Percentiles rank a stretch among this genome's conserved stretches.
Evolutionary conservation across 768 basidiomycete species (phyloP).

Genomic region (Neoboletus magnificus): DNA sequence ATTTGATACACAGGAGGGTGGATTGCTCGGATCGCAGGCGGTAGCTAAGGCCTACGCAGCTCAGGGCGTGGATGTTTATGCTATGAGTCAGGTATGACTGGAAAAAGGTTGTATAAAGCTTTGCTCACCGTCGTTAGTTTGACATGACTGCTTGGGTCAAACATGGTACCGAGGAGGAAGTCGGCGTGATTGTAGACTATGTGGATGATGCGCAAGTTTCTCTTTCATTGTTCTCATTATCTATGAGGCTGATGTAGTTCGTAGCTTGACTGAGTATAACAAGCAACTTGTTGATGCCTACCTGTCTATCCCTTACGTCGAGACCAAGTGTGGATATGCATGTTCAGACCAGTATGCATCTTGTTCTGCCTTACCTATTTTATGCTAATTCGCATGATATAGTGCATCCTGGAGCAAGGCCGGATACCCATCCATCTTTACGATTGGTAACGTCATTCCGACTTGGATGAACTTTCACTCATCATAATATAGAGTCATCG

Average conservation of each 20-base stretch:
- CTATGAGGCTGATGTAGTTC: conserved; percentile 5
- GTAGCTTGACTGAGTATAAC: conserved; percentile 77
- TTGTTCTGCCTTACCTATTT: conserved; percentile 16
- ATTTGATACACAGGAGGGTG: conserved; percentile 53
- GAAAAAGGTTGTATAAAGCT: background rate
- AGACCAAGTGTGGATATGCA: conserved; percentile 91
- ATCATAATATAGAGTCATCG: conserved; percentile 47
- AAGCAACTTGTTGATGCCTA: conserved; percentile 71
- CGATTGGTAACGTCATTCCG: conserved; percentile 46
- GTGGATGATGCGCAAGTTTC: conserved; percentile 56
- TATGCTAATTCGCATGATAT: conserved; percentile 15
- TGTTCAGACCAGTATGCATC: conserved; percentile 85
- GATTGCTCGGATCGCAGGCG: conserved; percentile 86
- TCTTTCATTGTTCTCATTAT: conserved; percentile 21
- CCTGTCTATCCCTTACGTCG: conserved; percentile 73
- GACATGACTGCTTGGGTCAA: conserved; percentile 97
- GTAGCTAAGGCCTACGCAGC: conserved; percentile 72
- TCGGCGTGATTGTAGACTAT: conserved; percentile 83
- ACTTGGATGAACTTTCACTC: background rate
- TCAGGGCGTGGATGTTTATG: conserved; percentile 19
- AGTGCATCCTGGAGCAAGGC: conserved; percentile 83
- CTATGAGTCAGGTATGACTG: conserved; percentile 31
- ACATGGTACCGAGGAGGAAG: conserved; percentile 69
- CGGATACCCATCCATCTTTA: conserved; percentile 82
- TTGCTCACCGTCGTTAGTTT: conserved; percentile 51